Base-by-base conservation (phyloP, 306 rosid species). In the Ormosia semicastrata region DNA sequence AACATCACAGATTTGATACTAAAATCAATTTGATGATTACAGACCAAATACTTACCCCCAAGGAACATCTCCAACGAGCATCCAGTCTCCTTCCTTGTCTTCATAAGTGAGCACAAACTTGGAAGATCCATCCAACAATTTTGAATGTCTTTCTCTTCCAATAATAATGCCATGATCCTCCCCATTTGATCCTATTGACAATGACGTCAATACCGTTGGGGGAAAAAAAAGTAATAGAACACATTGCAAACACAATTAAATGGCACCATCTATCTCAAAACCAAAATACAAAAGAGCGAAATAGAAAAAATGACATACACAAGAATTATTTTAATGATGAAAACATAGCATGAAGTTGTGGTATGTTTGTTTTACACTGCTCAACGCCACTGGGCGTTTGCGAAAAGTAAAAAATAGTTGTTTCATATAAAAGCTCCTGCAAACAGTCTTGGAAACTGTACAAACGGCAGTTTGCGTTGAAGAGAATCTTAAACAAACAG, bases 41-140 rank as follows among this genome's bases (percentile, higher is more conserved):
- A 13, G 60, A 79, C 47, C 33, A 82, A 56, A 50, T 33, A 47
- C 94, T 66, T 89, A 93, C 98, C 89, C 89, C 99, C 98, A 95
- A 50, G 99, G 98, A 85, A 95, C 99, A 86, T 95, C 99, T 36
- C 99, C 99, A 73, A 93, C 99, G 60, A 95, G 99, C 98, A 95
- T 95, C 99, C 99, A 95, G 83, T 95, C 99, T 83, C 97, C 98
- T 2, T 93, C 99, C 86, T 82, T 90, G 90, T 95, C 99, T 92
- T 95, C 98, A 56, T 95, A 95, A 60, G 99, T 89, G 49, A 95
- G 97, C 75, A 85, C 97, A 89, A 88, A 89, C 53, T 89, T 92
- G 65, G 89, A 92, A 39, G 92, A 89, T 77, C 91, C 96, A 77
- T 87, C 89, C 84, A 93, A 81, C 85, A 92, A 84, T 79, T 86